Evolutionary conservation across 106 monocot species (phyloP), one percentile per base, ranked within the genome.

Genomic region (Dendrobium nobile): DNA sequence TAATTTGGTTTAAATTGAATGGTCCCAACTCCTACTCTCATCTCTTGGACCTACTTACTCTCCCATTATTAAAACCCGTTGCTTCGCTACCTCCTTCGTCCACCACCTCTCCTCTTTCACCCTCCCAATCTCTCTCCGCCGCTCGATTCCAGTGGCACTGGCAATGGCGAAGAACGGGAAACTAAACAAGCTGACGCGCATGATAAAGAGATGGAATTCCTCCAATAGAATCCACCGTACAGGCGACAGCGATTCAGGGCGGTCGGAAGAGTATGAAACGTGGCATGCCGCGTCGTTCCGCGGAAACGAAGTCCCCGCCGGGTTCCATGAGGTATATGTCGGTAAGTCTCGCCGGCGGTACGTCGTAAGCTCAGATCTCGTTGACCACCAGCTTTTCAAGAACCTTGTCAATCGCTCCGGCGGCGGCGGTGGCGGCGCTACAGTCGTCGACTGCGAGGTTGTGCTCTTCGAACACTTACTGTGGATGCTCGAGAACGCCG

Each of bases 121-220:
- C 51, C 51, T 51, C 13, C 10, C 10, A 51, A 51, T 51, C 51
- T 51, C 51, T 51, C 51, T 51, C 51, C 51, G 51, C 51, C 51
- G 51, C 9, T 45, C 45, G 45, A 45, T 45, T 45, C 45, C 45
- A 7, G 45, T 9, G 1, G 9, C 45, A 51, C 51, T 15, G 51
- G 51, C 61, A 61, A 84, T 82, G 81, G 41, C 45, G 28, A 85
- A 79, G 79, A 84, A 73, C 15, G 77, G 83, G 15, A 90, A 82
- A 80, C 91, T 94, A 1, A 82, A 83, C 68, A 92, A 91, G 87
- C 87, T 92, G 42, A 90, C 88, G 79, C 88, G 90, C 89, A 90
- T 91, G 80, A 75, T 95, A 51, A 92, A 84, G 89, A 37, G 87
- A 74, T 92, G 88, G 90, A 80, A 92, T 80, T 84, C 90, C 19